Evolutionary conservation across 2,329 filamentous ascomycete genomes (phyloP).

Genomic region (Ceratocystis lukuohia): DNA sequence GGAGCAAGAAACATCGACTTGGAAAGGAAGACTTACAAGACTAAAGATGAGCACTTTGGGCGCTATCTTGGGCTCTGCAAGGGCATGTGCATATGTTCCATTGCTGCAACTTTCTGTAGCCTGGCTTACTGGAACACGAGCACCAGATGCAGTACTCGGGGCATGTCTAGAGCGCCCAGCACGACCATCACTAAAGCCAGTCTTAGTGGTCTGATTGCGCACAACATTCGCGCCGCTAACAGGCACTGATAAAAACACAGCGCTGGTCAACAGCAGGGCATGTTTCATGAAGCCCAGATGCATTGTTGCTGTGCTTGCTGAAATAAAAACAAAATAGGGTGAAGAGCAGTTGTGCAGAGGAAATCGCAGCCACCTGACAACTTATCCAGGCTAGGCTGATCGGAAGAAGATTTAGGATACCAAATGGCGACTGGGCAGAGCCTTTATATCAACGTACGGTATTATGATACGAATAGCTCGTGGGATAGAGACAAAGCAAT

Average conservation of each 20-base stretch:
- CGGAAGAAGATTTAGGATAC: neutral
- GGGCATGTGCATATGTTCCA: neutral
- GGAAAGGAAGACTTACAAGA: constrained; percentile 34
- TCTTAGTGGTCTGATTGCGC: neutral
- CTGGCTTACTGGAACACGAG: neutral
- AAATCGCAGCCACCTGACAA: neutral
- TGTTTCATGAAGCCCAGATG: neutral
- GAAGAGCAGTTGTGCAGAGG: neutral
- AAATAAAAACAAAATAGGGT: neutral
- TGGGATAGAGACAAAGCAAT: neutral
- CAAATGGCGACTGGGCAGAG: neutral
- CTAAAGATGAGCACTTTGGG: constrained; percentile 51
- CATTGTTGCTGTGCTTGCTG: neutral
- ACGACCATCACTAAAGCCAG: neutral
- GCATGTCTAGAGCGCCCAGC: neutral
- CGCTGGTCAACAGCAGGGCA: neutral
- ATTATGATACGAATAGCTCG: neutral
- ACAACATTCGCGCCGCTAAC: neutral
- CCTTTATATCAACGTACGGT: neutral
- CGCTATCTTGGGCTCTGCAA: constrained; percentile 27
- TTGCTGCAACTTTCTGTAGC: neutral
- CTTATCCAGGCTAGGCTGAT: neutral
- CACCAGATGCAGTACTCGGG: neutral
- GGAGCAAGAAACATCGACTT: neutral
- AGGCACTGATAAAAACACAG: neutral